Base-by-base conservation (phyloP, 108 stramenopile species). In the Pseudonitzschia delicatissima region DNA sequence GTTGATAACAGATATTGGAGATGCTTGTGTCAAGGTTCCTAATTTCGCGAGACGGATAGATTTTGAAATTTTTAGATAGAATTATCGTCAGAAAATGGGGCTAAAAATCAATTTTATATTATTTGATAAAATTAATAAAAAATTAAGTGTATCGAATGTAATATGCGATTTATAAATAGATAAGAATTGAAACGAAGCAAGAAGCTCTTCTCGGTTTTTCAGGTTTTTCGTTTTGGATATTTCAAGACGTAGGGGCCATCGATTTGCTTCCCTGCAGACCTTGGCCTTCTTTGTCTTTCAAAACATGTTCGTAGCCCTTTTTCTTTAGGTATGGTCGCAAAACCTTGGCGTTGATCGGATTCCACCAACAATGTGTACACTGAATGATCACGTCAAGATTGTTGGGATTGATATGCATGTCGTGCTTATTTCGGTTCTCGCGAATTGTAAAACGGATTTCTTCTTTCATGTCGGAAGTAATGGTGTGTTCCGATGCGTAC, bases 291-390 rank as follows among this genome's bases (percentile, higher is more conserved):
- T 69, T 82, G 64, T 94, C 90, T 20, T 74, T 57, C 50, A 96
- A 66, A 15, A 96, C 82, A 48, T 86, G 76, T 44, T 91, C 87
- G 58, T 87, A 88, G 2, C 85, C 88, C 27, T 70, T 76, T 31
- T 87, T 84, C 51, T 82, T 80, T 40, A 96, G 62, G 74, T 90
- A 96, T 8, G 95, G 95, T 35, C 85, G 77, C 21, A 96, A 79
- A 3, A 65, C 74, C 62, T 86, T 79, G 4, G 95, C 86, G 69
- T 96, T 96, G 59, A 96, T 89, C 12, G 96, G 96, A 72, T 96
- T 96, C 93, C 93, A 96, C 96, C 96, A 96, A 67, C 90, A 92
- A 62, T 96, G 92, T 5, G 96, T 96, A 66, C 93, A 93, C 27
- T 82, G 82, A 29, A 91, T 62, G 23, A 96, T 96, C 12, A 93